Percentiles rank a stretch among this genome's conserved stretches.
Conservation (phyloP, 176 grass and related monocot genomes). For the Pontederia crassipes region DNA sequence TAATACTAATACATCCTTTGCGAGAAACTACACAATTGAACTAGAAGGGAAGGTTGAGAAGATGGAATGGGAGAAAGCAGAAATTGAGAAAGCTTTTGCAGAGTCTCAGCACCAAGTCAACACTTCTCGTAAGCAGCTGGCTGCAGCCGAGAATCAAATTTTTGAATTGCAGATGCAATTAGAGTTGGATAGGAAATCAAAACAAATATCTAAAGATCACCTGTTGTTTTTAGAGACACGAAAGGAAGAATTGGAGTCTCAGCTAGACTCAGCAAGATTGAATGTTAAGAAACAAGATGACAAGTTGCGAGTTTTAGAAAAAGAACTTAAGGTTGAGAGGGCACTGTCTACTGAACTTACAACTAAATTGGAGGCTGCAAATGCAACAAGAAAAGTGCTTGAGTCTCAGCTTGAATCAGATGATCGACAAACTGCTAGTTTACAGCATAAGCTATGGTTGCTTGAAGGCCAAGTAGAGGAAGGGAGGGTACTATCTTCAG, state of each 20-base stretch:
- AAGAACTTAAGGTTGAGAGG: conserved; percentile 42
- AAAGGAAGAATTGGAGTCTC: conserved; percentile 27
- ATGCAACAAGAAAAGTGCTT: conserved; percentile 34
- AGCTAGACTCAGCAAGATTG: neutral
- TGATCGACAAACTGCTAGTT: conserved; percentile 32
- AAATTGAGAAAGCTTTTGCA: conserved; percentile 41
- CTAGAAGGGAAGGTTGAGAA: conserved; percentile 37
- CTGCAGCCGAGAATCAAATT: conserved; percentile 44
- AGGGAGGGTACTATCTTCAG: conserved; percentile 35
- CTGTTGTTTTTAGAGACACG: conserved; percentile 30
- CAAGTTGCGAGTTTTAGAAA: conserved; percentile 42
- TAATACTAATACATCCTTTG: conserved; percentile 35
- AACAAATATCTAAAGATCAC: conserved; percentile 29
- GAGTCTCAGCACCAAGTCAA: conserved; percentile 50
- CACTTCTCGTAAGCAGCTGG: conserved; percentile 29
- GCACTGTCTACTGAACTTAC: conserved; percentile 37
- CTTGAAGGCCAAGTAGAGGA: conserved; percentile 37
- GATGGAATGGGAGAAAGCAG: conserved; percentile 56
- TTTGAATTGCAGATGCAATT: conserved; percentile 48
- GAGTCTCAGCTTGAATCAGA: conserved; percentile 42
- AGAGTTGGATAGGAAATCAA: conserved; percentile 48
- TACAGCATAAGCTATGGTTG: conserved; percentile 31
- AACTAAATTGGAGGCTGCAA: conserved; percentile 36
- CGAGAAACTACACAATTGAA: conserved; percentile 26
- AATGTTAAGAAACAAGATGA: neutral